Evolutionary conservation across 75 land plant species (phyloP).

Genomic region (Cryptomeria japonica): DNA sequence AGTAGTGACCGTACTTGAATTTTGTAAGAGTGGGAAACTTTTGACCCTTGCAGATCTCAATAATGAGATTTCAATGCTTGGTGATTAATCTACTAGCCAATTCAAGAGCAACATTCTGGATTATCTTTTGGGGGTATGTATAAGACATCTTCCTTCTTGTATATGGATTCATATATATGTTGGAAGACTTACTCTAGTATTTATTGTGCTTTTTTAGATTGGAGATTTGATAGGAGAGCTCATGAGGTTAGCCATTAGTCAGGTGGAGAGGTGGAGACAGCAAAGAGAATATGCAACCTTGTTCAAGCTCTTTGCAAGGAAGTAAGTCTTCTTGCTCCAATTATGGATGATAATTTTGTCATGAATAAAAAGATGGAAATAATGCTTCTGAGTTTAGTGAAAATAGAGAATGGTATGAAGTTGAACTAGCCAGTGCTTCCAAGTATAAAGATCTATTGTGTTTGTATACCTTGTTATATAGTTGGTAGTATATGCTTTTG

Average conservation of each 20-base stretch:
- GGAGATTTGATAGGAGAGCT: conserved; percentile 90
- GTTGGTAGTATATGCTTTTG: not conserved
- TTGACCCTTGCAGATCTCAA: conserved; percentile 76
- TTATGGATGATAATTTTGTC: conserved; percentile 61
- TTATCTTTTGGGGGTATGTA: conserved; percentile 81
- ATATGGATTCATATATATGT: not conserved
- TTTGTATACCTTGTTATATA: not conserved
- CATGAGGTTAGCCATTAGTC: conserved; percentile 86
- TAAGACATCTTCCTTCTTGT: not conserved
- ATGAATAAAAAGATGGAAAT: conserved; percentile 83
- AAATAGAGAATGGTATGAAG: conserved; percentile 79
- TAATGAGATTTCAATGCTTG: conserved; percentile 41
- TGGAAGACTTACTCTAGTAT: not conserved
- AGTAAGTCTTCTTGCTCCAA: conserved; percentile 56
- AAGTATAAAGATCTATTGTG: not conserved
- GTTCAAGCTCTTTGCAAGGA: conserved; percentile 65
- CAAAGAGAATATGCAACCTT: conserved; percentile 71
- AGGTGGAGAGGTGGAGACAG: conserved; percentile 70
- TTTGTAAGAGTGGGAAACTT: conserved; percentile 70
- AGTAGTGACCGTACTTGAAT: conserved; percentile 75
- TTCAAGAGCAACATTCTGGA: conserved; percentile 71
- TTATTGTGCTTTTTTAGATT: conserved; percentile 38
- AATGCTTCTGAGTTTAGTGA: conserved; percentile 81
- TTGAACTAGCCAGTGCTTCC: not conserved
- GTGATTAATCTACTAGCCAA: conserved; percentile 55